Base-by-base conservation (phyloP, 768 basidiomycete genomes). In the Collybia sordida region DNA sequence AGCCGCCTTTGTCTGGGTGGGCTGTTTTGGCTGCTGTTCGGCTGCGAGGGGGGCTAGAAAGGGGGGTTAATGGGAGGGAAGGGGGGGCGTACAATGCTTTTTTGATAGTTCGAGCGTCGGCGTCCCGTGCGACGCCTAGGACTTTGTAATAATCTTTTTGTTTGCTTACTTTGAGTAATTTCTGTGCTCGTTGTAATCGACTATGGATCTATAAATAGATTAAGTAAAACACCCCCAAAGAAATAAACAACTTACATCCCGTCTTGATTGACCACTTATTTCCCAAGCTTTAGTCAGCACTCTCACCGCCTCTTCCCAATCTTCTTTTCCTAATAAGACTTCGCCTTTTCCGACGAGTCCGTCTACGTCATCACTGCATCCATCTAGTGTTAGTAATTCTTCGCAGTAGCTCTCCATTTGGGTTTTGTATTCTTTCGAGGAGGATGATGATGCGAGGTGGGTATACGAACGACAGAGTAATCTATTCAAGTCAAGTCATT, bases 71-170 rank as follows among this genome's bases (percentile, higher is more conserved):
- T 31, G 27, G 40, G n/a, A 25, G 19, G 40, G 27, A 14, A 27
- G 11, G 14, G 19, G 41, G 24, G 24, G 81, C 86, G 52, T 62
- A 90, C 91, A 77, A 98, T 21, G 95, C 95, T 62, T 93, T 94
- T 78, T 97, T 98, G 74, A 99, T 95, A 1, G 91, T 88, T 66
- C 77, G 79, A n/a, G 68, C 63, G 58, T 98, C 96, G 0, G 95
- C 96, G 59, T 96, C 94, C 11, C 94, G 75, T 4, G 88, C 62
- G 2, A 98, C 93, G 6, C 86, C 92, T 2, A 99, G 71, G 37
- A 98, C 82, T 72, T 98, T 98, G 77, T 99, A 98, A 63, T 98
- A 99, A 58, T 98, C 94, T 72, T 98, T 98, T 63, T 83, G 82
- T 59, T 83, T 87, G 41, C 88, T 89, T 67, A 93, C 90, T 65